Evolutionary conservation across 2,329 filamentous ascomycete species (phyloP), one percentile per base, ranked within the genome.

Genomic region (Metarhizium anisopliae): DNA sequence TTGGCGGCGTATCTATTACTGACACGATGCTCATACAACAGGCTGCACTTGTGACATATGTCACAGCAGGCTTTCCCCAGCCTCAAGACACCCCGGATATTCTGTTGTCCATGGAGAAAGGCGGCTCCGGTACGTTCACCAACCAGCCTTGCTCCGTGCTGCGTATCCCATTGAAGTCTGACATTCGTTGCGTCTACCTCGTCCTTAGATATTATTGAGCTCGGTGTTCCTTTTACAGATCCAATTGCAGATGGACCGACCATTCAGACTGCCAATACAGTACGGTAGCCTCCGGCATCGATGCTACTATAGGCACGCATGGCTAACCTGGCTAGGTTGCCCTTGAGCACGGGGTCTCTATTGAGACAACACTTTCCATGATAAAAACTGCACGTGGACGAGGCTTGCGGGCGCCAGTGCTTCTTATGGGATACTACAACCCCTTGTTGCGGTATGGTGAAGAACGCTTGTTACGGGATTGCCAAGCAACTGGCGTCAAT

Each of bases 341-440:
- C 43, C 84, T 99, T 50, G 75, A 85, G 64, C 93, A 99, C 77
- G 90, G 91, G 58, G 89, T 97, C 60, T 95, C 87, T 11, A 87
- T 95, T 59, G 78, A 82, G 62, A 84, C 82, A 53, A 89, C 89
- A 16, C 80, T 99, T 45, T 80, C 88, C 66, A 93, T 96, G 79
- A 87, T 96, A 59, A 86, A 87, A 64, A 82, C 88, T 59, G 90
- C 93, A 50, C 82, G 94, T 65, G 79, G 81, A 63, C 81, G 80
- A 59, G 94, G 94, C 47, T 77, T 97, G 55, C 86, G 81, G 65
- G 84, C 87, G 1, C 94, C 94, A 0, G 83, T 99, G 47, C 75
- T 99, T 67, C 82, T 99, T 62, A 99, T 99, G 94, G 94, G 94
- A 66, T 99, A 99, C 81, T 99, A 96, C 76, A 99, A 99, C 77